Evolutionary conservation across 306 rosid genomes (phyloP), one percentile per base, ranked within the genome.

Genomic region (Fragaria iinumae): DNA sequence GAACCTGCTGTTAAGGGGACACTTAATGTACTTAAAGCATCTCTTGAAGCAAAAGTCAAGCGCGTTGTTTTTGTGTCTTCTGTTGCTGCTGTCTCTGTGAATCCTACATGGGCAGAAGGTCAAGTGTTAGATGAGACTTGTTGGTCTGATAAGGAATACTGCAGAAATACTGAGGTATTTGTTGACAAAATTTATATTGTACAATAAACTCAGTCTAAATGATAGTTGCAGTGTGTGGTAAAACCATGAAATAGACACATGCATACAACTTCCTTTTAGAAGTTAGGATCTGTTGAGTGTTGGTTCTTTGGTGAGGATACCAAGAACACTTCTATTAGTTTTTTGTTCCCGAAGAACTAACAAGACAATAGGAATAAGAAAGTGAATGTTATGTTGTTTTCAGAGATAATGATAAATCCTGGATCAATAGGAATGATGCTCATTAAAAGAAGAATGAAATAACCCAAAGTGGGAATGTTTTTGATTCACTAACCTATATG

Each of bases 1-100:
- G 97, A 88, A 71, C 93, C 91, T 52, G 89, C 94, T 21, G 89
- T 91, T 70, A 88, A 88, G 68, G 97, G 97, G 62, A 88, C 94
- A 48, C 21, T 45, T 39, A 89, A 88, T 67, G 86, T 84, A 48
- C 88, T 81, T 16, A 79, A 86, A 77, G 84, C 83, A 17, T 81
- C 84, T 41, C 62, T 65, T 25, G 86, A 81, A 67, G 84, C 84
- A 10, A 81, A 86, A 59, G 79, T 84, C 25, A 79, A 78, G 79
- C 82, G 84, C 21, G 79, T 86, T 14, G 82, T 86, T 53, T 80
- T 50, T 23, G 86, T 86, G 50, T 86, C 90, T 6, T 76, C 90
- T 29, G 45, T 0, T 17, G 64, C 82, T 68, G 82, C 88, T 23
- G 82, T 84, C 48, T 0, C 3, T 8, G 4, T 52, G 80, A 80